These are phyloP conservation scores for Capronia americana DNA, from an alignment of 2,329 filamentous ascomycete genomes.

Conservation along the genomic window DNA sequence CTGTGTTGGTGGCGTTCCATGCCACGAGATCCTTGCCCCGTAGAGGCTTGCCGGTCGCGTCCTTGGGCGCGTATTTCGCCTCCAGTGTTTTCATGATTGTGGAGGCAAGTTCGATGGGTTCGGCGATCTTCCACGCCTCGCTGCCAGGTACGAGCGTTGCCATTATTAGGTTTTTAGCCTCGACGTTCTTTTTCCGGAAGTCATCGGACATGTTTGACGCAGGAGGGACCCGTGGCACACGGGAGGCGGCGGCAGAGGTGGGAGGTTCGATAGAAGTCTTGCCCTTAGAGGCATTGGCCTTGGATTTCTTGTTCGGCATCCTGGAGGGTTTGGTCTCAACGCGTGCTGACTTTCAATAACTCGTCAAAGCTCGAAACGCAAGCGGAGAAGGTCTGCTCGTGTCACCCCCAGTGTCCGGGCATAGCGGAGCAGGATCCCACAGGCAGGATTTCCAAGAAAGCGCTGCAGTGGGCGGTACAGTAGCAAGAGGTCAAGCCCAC, in stretches of 20 bases:
- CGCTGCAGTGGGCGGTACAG: not conserved
- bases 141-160: slow-evolving; percentile 36
- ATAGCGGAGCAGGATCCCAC: slow-evolving; percentile 5
- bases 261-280: slow-evolving; percentile 13
- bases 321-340: not conserved
- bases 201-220: slow-evolving; percentile 15
- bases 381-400: slow-evolving; percentile 2
- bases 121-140: slow-evolving; percentile 37
- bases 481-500: not conserved
- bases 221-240: not conserved
- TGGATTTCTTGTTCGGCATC: slow-evolving; percentile 35
- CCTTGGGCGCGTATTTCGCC: slow-evolving; percentile 30
- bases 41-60: slow-evolving; percentile 14
- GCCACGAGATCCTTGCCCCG: slow-evolving; percentile 4
- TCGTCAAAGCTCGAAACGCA: not conserved
- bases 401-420: slow-evolving; percentile 22
- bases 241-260: not conserved
- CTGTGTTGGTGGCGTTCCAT: slow-evolving; percentile 2
- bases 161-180: slow-evolving; percentile 36
- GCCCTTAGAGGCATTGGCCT: slow-evolving; percentile 27
- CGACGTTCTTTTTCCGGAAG: slow-evolving; percentile 32
- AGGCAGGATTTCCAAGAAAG: not conserved
- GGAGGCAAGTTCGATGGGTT: slow-evolving; percentile 32
- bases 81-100: slow-evolving; percentile 36
- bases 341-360: not conserved